These are phyloP conservation scores for Colletotrichum sp. DNA, from an alignment of 2,329 filamentous ascomycete genomes.

Conservation along the genomic window DNA sequence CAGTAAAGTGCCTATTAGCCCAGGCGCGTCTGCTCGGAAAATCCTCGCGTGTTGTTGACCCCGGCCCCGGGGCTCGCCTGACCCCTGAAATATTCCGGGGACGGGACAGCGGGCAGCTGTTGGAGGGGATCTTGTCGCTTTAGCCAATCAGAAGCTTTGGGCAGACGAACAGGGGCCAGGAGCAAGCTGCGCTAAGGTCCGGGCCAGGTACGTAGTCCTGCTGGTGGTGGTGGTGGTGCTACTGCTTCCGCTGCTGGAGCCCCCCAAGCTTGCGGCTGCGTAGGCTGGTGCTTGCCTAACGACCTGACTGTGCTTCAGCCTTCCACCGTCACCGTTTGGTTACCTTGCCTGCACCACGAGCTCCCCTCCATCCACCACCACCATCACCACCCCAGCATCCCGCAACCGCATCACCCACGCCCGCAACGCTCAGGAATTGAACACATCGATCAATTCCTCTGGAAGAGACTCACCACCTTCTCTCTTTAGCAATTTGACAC, in stretches of 20 bases:
- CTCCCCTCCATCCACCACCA: constrained; percentile 12
- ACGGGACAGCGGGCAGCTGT: neutral
- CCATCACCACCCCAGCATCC: neutral
- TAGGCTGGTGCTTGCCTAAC: constrained; percentile 45
- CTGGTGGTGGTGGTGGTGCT: neutral
- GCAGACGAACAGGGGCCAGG: neutral
- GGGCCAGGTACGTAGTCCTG: neutral
- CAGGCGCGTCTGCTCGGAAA: constrained; percentile 20
- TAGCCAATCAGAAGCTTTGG: constrained; percentile 9
- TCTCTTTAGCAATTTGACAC: constrained; percentile 5
- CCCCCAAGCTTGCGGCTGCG: constrained; percentile 31
- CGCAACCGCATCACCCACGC: neutral
- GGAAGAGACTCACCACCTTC: neutral
- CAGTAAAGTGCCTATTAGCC: constrained; percentile 15
- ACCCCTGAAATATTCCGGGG: constrained; percentile 17
- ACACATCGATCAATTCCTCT: neutral
- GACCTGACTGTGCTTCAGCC: constrained; percentile 7
- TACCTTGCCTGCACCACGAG: constrained; percentile 16
- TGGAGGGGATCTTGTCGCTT: neutral
- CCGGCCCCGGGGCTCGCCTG: neutral
- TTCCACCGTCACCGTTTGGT: constrained; percentile 18
- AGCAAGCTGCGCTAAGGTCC: neutral
- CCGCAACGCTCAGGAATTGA: neutral
- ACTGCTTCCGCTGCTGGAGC: neutral
- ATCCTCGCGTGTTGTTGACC: constrained; percentile 16